A percentile compares a stretch with the other conserved stretches of the same genome.
These are phyloP conservation scores for Aspergillus heteromorphus DNA, from an alignment of 495 filamentous ascomycete species.

Conservation along the genomic window DNA sequence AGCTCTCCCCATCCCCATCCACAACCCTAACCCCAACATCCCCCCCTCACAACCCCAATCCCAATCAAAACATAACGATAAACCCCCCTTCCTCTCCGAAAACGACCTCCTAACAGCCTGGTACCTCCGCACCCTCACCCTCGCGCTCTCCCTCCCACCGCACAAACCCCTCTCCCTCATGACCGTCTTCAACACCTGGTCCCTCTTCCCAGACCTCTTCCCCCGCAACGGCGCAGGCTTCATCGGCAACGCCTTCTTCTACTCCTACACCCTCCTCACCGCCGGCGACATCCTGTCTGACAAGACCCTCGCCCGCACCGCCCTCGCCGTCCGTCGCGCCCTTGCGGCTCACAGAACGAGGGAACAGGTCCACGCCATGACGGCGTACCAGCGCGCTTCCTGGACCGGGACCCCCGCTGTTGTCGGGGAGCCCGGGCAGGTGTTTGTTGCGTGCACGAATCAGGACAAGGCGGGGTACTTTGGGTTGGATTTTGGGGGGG, in stretches of 20 bases:
- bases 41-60: too few relatives aligned
- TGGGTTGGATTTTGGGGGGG: constrained; percentile 35
- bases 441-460: constrained; percentile 34
- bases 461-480: constrained; percentile 37
- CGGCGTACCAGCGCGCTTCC: constrained; percentile 7
- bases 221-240: constrained; percentile 9
- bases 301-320: constrained; percentile 28
- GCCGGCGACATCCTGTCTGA: constrained; percentile 18
- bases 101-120: constrained; percentile 24
- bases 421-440: not conserved
- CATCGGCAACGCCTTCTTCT: constrained; percentile 29
- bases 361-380: constrained; percentile 33
- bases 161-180: not conserved
- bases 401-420: constrained; percentile 12
- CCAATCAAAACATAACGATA: not conserved
- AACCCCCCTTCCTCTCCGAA: constrained; percentile 24
- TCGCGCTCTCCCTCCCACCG: not conserved
- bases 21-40: too few relatives aligned
- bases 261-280: constrained; percentile 22
- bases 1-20: constrained; percentile 9
- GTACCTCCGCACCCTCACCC: constrained; percentile 4
- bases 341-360: constrained; percentile 32
- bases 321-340: constrained; percentile 24
- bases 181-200: not conserved
- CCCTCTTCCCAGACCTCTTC: constrained; percentile 17